Conservation (phyloP, 768 basidiomycete genomes). For the Candolleomyces efflorescens region DNA sequence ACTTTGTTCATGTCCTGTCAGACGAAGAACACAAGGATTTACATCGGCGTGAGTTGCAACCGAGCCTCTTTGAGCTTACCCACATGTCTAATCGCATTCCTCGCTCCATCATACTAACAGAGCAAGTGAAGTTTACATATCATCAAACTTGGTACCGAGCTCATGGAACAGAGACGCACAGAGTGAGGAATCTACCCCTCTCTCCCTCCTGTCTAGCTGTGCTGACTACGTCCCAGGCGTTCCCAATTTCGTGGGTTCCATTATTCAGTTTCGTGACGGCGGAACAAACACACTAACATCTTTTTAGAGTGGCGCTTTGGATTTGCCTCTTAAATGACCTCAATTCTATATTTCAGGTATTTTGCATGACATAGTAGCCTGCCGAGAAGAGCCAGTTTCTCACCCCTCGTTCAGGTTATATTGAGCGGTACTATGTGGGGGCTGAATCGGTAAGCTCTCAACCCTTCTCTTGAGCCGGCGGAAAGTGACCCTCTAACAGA, state of each 20-base stretch:
- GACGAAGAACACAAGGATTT: conserved; percentile 61
- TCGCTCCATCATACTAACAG: conserved; percentile 26
- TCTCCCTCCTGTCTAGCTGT: background rate
- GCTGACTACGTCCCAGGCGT: conserved; percentile 43
- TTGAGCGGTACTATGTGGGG: conserved; percentile 82
- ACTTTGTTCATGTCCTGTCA: conserved; percentile 68
- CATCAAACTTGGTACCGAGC: conserved; percentile 84
- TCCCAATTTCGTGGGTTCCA: conserved; percentile 55
- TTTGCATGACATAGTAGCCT: background rate
- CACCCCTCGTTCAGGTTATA: conserved; percentile 36
- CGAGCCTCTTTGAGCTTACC: background rate
- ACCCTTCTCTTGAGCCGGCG: background rate
- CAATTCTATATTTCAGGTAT: conserved; percentile 78
- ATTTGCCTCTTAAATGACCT: conserved; percentile 72
- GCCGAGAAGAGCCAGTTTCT: background rate
- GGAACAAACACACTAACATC: background rate
- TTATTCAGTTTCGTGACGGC: background rate
- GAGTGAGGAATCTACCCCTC: conserved; percentile 40
- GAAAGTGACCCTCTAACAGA: conserved; percentile 19
- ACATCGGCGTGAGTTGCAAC: conserved; percentile 49
- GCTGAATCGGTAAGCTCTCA: conserved; percentile 48
- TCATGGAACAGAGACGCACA: conserved; percentile 78
- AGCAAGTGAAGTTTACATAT: conserved; percentile 64
- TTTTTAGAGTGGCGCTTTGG: conserved; percentile 54
- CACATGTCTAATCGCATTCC: background rate